Base-by-base conservation (phyloP, 495 filamentous ascomycete species). In the Podospora appendiculata region DNA sequence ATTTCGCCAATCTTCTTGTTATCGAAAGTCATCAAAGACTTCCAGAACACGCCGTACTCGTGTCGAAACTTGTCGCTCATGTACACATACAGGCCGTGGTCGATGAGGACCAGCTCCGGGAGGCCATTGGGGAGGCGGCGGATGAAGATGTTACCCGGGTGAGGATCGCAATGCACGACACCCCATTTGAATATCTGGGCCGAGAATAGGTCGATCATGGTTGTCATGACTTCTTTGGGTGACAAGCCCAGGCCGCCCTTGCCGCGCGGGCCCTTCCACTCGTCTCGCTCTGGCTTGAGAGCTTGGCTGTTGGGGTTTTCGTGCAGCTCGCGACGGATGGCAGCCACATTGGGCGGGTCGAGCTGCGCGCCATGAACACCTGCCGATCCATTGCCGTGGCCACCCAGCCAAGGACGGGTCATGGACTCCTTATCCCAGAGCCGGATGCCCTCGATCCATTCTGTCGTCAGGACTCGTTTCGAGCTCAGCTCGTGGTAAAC, bases 121-220 rank as follows among this genome's bases (percentile, higher is more conserved):
- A 85, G 79, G 33, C 92, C 92, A 33, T 74, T 82, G 3, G 90
- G 89, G 16, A 88, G 73, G 1, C 93, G 87, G 1, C 92, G 82
- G 61, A 96, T 86, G 70, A 98, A 94, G 61, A 98, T 94, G 67
- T 98, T 98, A 0, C 92, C 92, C 0, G 93, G 93, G 60, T 98
- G 92, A 3, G 92, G 92, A 65, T 98, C 92, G 67, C 90, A 95
- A 70, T 97, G 92, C 1, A 97, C 87, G 41, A 83, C 79, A 17
- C 92, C 92, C 84, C 88, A 96, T 54, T 95, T 82, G 72, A 96
- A 97, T 80, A 98, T 96, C 59, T 96, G 91, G 1, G 90, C 92
- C 12, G 85, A 88, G 74, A 97, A 97, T 16, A 96, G 74, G 62
- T 95, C 91, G 35, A 96, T 81, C 84, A 96, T 96, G 19, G 88